A percentile compares a stretch with the other conserved stretches of the same genome.
Conservation (phyloP, 192 early-diverging fungal species). For the Backusella macrospora region DNA sequence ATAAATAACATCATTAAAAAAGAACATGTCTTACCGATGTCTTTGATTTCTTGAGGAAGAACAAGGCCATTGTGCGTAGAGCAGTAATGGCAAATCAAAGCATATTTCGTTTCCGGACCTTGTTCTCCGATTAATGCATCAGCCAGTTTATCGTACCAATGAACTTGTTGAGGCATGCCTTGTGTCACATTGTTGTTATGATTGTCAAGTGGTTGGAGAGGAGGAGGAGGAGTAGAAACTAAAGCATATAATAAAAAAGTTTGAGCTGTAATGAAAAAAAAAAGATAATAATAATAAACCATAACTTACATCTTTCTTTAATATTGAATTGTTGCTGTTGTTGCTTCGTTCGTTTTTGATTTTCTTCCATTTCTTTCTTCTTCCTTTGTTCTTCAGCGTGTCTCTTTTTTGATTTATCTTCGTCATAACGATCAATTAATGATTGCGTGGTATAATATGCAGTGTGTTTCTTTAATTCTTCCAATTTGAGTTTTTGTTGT, state of each 20-base stretch:
- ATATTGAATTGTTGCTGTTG: neutral
- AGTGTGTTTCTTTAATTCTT: slow-evolving; percentile 94
- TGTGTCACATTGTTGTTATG: too few species aligned
- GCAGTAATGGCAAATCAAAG: slow-evolving; percentile 88
- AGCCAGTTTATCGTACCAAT: slow-evolving; percentile 86
- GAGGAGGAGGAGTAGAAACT: neutral
- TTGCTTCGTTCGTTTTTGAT: neutral
- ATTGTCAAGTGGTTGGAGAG: neutral
- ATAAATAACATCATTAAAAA: too few species aligned
- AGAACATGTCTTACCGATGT: slow-evolving; percentile 61
- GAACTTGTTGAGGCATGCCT: slow-evolving; percentile 8
- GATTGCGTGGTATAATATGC: slow-evolving; percentile 87
- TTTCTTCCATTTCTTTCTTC: neutral
- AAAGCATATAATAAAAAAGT: neutral
- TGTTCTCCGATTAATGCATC: slow-evolving; percentile 89
- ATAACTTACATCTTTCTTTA: neutral
- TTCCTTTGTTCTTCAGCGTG: neutral
- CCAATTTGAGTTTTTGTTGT: slow-evolving; percentile 71
- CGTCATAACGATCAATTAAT: slow-evolving; percentile 83
- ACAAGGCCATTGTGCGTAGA: slow-evolving; percentile 89
- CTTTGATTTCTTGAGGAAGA: slow-evolving; percentile 71
- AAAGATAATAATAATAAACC: neutral
- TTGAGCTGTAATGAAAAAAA: neutral
- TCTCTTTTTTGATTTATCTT: neutral
- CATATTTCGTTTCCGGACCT: slow-evolving; percentile 81